A percentile compares a stretch with the other conserved stretches of the same genome.
These are phyloP conservation scores for Pholiota conissans DNA, from an alignment of 768 basidiomycete species.

Conservation along the genomic window DNA sequence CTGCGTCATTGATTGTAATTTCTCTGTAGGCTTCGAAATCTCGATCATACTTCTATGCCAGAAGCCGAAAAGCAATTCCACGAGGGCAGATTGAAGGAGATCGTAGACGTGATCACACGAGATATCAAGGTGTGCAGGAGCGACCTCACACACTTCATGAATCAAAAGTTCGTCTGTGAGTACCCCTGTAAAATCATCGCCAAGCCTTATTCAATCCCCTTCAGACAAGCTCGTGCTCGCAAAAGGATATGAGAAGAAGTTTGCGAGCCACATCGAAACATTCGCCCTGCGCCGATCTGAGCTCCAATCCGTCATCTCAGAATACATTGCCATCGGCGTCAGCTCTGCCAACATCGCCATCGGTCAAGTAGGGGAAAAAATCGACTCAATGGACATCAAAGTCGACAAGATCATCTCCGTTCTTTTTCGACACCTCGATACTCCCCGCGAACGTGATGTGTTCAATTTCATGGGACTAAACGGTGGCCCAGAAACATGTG, in stretches of 20 bases:
- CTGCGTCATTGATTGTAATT: background rate
- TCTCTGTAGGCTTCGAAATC: constrained; percentile 18
- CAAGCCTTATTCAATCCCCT: background rate
- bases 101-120: constrained; percentile 2
- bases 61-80: constrained; percentile 7
- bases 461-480: constrained; percentile 30
- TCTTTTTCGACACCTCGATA: constrained; percentile 30
- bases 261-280: constrained; percentile 12
- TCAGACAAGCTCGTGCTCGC: constrained; percentile 9
- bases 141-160: constrained; percentile 12
- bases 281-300: constrained; percentile 9
- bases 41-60: constrained; percentile 24
- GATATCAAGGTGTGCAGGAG: constrained; percentile 13
- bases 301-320: constrained; percentile 28
- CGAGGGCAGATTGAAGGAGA: constrained; percentile 5
- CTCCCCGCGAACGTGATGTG: constrained; percentile 32
- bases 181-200: background rate
- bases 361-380: constrained; percentile 14
- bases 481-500: constrained; percentile 31
- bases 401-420: constrained; percentile 23
- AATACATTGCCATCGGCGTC: constrained; percentile 31
- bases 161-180: constrained; percentile 10
- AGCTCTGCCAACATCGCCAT: constrained; percentile 27
- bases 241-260: constrained; percentile 12
- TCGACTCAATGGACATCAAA: constrained; percentile 22